Percentiles rank a stretch among this genome's conserved stretches.
Conservation (phyloP, 495 filamentous ascomycete species). For the Aspergillus nanangensis region DNA sequence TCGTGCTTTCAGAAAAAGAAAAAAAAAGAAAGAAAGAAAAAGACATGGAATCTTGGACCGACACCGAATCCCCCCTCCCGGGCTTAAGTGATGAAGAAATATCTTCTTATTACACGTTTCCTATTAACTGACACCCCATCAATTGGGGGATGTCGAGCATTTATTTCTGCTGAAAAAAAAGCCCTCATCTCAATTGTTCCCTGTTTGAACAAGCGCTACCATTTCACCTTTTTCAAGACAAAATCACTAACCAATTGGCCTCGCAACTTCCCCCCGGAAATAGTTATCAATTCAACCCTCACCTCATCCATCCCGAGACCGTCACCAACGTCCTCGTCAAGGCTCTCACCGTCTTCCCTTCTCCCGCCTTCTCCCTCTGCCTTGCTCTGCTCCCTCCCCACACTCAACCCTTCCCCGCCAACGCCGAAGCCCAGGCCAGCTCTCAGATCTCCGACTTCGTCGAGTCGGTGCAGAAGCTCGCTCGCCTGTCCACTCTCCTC, state of each 20-base stretch:
- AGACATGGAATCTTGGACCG: too few relatives aligned
- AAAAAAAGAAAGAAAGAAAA: too few relatives aligned
- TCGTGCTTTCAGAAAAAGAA: not conserved
- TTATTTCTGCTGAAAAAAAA: constrained; percentile 32
- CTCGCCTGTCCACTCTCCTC: constrained; percentile 76
- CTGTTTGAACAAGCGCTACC: not conserved
- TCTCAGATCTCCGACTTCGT: constrained; percentile 56
- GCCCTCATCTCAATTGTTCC: not conserved
- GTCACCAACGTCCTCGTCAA: constrained; percentile 99
- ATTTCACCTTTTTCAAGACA: too few relatives aligned
- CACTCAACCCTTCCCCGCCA: constrained; percentile 55
- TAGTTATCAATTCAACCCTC: constrained; percentile 99
- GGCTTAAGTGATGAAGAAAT: constrained; percentile 59
- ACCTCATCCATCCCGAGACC: constrained; percentile 92
- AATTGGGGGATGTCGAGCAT: constrained; percentile 32
- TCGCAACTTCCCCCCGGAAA: not conserved
- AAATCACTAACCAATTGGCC: too few relatives aligned
- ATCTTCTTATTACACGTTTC: constrained; percentile 73
- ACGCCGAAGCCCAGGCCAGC: constrained; percentile 59
- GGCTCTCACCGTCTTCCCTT: constrained; percentile 94
- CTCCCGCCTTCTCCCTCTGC: constrained; percentile 89
- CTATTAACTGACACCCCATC: constrained; percentile 85
- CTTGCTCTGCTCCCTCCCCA: constrained; percentile 85
- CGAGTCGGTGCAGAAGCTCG: constrained; percentile 88
- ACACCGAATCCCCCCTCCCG: too few relatives aligned